Evolutionary conservation across 2,329 filamentous ascomycete genomes (phyloP), one percentile per base, ranked within the genome.

Genomic region (Magnaporthiopsis incrustans): DNA sequence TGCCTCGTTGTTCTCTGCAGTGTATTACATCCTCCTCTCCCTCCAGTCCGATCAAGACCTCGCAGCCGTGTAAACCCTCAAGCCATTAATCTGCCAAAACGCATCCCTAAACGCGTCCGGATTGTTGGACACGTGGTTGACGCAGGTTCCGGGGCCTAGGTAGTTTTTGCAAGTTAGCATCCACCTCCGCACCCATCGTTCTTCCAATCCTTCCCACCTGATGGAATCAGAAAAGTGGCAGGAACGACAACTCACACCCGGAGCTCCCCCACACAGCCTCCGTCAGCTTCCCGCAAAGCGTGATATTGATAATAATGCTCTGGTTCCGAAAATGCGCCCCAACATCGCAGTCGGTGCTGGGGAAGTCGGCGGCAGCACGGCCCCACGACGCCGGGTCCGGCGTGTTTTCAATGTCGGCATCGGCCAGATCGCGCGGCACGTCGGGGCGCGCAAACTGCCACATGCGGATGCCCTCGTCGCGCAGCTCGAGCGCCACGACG

Each of bases 341-440:
- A 61, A 89, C 84, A 65, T 86, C 76, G 74, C 87, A 89, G 59
- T 82, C 73, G 0, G 86, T 89, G 68, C 76, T 79, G 18, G 87
- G 87, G 71, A 89, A 89, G 66, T 90, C 87, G 1, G 87, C 86
- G 8, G 83, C 69, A 0, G 88, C 85, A 2, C 74, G 77, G 22
- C 86, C 87, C 83, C 88, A 91, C 2, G 77, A 76, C 60, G 79
- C 81, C 0, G 88, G 86, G 67, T 89, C 80, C 0, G 88, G 89
- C 22, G 8, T 27, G 15, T 22, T n/a, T n/a, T n/a, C n/a, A n/a
- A n/a, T n/a, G n/a, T n/a, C n/a, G n/a, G n/a, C 73, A 66, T 71
- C 69, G 1, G 76, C 72, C 66, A 90, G 81, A 68, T 88, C 84
- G 18, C 68, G 61, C 1, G 85, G 85, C 18, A 86, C 76, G 1